Conservation (phyloP, 2,329 filamentous ascomycete genomes). For the Rosellinia necatrix region DNA sequence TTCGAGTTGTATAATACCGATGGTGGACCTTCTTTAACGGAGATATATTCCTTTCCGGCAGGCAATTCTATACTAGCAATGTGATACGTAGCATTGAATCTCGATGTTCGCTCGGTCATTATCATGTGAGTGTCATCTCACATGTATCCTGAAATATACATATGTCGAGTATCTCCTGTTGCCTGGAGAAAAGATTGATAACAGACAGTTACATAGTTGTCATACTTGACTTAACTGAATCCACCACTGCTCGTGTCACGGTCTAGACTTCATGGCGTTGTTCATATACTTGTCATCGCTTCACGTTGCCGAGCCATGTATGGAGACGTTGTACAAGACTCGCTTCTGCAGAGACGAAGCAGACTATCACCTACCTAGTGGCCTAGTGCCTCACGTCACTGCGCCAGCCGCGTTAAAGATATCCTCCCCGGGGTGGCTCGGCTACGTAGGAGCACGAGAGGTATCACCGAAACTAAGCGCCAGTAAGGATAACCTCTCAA, state of each 20-base stretch:
- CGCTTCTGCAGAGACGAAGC: neutral
- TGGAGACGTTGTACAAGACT: neutral
- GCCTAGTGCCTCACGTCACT: neutral
- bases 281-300: neutral
- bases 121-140: neutral
- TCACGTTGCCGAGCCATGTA: neutral
- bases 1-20: neutral
- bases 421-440: neutral
- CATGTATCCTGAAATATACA: neutral
- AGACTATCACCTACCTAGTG: neutral
- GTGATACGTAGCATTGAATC: neutral
- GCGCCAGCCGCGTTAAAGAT: neutral
- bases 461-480: neutral
- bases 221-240: no score
- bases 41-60: neutral
- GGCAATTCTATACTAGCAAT: neutral
- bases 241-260: no score
- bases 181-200: no score
- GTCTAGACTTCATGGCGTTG: neutral
- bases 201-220: no score
- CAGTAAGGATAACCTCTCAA: neutral
- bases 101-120: neutral
- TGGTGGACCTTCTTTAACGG: neutral
- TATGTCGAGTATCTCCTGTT: no score
- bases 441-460: neutral